A percentile compares a stretch with the other conserved stretches of the same genome.
These are phyloP conservation scores for Cordyceps militaris DNA, from an alignment of 2,329 filamentous ascomycete genomes.

Conservation along the genomic window DNA sequence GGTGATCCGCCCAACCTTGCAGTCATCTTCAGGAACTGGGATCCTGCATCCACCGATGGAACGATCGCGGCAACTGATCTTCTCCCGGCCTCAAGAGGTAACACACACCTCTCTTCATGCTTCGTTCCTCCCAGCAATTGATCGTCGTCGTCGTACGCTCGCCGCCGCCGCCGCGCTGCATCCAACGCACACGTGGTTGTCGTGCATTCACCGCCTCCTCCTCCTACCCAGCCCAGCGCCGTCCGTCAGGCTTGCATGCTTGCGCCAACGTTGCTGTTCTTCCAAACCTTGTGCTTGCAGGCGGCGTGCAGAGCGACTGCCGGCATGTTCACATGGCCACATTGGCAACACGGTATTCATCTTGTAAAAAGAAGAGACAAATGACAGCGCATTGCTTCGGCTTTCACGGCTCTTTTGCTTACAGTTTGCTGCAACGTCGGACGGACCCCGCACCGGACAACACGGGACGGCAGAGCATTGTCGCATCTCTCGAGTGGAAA, in stretches of 20 bases:
- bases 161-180: background rate
- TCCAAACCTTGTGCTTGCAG: background rate
- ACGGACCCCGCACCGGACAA: too few species aligned
- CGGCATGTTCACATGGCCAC: background rate
- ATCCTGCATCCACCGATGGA: too few species aligned
- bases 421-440: too few species aligned
- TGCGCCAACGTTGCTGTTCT: background rate
- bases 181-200: background rate
- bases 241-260: background rate
- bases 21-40: too few species aligned
- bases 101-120: background rate
- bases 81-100: background rate
- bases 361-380: too few species aligned
- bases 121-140: background rate
- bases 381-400: background rate
- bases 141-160: background rate
- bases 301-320: background rate
- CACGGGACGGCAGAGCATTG: too few species aligned
- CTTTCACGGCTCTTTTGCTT: background rate
- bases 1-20: too few species aligned
- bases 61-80: too few species aligned
- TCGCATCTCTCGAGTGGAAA: background rate
- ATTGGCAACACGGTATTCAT: too few species aligned
- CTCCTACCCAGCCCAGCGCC: background rate
- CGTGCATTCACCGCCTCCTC: constrained; percentile 3